Evolutionary conservation across 2,329 filamentous ascomycete species (phyloP).

Genomic region (Diaporthe velutina): DNA sequence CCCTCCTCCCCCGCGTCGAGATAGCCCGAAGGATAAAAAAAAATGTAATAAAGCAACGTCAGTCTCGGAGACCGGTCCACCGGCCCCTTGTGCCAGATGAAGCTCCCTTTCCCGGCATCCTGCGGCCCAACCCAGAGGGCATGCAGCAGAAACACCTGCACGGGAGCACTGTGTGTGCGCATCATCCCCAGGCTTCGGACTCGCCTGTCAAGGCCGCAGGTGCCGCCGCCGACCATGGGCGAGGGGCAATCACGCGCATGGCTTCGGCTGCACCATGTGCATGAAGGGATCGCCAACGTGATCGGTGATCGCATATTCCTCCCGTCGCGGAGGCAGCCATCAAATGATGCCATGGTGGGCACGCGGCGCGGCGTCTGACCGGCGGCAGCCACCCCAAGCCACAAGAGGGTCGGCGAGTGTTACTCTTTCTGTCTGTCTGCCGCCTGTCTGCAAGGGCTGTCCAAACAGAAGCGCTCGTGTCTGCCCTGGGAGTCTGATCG

Average conservation of each 20-base stretch:
- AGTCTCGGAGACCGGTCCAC: slow-evolving; percentile 20
- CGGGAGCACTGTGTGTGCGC: too few relatives aligned
- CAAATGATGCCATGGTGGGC: slow-evolving; percentile 9
- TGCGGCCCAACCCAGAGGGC: too few relatives aligned
- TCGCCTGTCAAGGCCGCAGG: slow-evolving; percentile 22
- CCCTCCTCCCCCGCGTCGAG: slow-evolving; percentile 12
- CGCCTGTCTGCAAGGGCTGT: too few relatives aligned
- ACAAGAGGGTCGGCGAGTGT: neutral
- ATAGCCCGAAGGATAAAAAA: neutral
- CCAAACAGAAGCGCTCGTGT: neutral
- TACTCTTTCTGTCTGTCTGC: neutral
- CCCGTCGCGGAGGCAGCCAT: slow-evolving; percentile 19
- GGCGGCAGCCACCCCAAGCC: slow-evolving; percentile 31
- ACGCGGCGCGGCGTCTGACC: slow-evolving; percentile 26
- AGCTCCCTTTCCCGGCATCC: neutral
- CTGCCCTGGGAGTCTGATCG: neutral
- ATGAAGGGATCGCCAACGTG: slow-evolving; percentile 33
- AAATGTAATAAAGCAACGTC: neutral
- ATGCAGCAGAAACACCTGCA: too few relatives aligned
- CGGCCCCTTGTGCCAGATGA: slow-evolving; percentile 24
- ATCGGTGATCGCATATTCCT: slow-evolving; percentile 26
- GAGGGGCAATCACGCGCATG: neutral
- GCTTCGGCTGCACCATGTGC: slow-evolving; percentile 32
- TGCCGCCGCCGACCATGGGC: neutral
- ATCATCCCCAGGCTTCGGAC: neutral